Evolutionary conservation across 352 stramenopile species (phyloP), one percentile per base, ranked within the genome.

Genomic region (Blastocystis sp.): DNA sequence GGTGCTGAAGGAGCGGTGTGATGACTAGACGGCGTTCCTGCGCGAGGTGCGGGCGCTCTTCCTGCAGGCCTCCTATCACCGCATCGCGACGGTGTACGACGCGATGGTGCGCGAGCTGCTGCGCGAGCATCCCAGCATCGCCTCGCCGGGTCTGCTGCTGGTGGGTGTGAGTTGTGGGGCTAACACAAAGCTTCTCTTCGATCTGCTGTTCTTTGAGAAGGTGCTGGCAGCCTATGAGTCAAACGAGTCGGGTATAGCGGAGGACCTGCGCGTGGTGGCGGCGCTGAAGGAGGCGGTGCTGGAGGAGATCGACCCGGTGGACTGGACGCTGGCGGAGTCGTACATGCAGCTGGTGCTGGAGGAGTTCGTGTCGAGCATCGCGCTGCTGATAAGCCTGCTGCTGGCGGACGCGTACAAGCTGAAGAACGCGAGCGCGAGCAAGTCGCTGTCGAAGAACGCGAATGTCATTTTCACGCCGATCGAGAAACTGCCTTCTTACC

Each of bases 291-390:
- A 52, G 60, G 17, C 2, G 34, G 28, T 87, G 34, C n/a, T 87
- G 34, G 43, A 77, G n/a, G 53, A 71, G n/a, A 61, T 87, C 34
- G 77, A 87, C 45, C 77, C 77, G 4, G 65, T 87, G 10, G 77
- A 87, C 40, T 87, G 77, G 77, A 87, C 77, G 19, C 77, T 87
- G 11, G 62, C 77, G 0, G 62, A 87, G 0, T 61, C 53, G 14
- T 87, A 77, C 40, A 87, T 87, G 62, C 21, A 87, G 43, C 19
- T 45, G 34, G 40, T 48, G 23, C 7, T 87, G 38, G 48, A 77
- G 23, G 62, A 74, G 21, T 87, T 78, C 52, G 69, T 87, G 14
- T 79, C 77, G 11, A 77, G 62, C 48, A n/a, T 77, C 14, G 62
- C 77, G 28, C 60, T 87, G 38, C 62, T 87, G 38, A 38, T 87